Evolutionary conservation across 1,284 basidiomycete species (phyloP).

Genomic region (Pseudozyma sp.): DNA sequence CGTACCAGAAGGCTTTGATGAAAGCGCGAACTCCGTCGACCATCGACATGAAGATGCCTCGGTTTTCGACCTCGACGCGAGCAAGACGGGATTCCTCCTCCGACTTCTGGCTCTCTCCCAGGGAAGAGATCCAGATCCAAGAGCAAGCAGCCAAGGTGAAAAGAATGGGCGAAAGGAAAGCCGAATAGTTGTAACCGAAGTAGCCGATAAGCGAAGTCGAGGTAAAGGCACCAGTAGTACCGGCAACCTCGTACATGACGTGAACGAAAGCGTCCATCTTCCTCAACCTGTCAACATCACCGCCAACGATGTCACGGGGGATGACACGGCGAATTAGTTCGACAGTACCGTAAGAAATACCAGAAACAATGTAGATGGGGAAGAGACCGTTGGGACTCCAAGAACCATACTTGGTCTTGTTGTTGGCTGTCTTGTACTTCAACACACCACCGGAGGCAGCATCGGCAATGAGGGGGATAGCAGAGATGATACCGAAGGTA

Average conservation of each 20-base stretch:
- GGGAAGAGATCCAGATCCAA: constrained; percentile 62
- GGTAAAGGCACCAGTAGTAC: constrained; percentile 69
- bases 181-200: constrained; percentile 69
- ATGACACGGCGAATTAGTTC: constrained; percentile 70
- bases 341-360: constrained; percentile 69
- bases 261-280: constrained; percentile 70
- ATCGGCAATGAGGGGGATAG: constrained; percentile 68
- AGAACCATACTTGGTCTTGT: constrained; percentile 64
- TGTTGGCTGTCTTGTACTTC: constrained; percentile 59
- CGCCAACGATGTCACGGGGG: constrained; percentile 67
- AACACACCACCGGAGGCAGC: constrained; percentile 67
- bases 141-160: constrained; percentile 60
- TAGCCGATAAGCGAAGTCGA: constrained; percentile 68
- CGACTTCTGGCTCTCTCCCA: constrained; percentile 40
- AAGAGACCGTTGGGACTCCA: constrained; percentile 69
- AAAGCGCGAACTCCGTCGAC: constrained; percentile 59
- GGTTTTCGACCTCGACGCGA: constrained; percentile 37
- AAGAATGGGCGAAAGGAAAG: constrained; percentile 64
- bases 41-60: constrained; percentile 43
- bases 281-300: constrained; percentile 63
- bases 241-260: constrained; percentile 69
- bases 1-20: constrained; percentile 67
- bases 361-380: constrained; percentile 65
- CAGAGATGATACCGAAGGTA: constrained; percentile 67
- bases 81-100: constrained; percentile 38